These are phyloP conservation scores for Chlamydomonas applanata DNA, from an alignment of 139 green algal species.

Conservation along the genomic window DNA sequence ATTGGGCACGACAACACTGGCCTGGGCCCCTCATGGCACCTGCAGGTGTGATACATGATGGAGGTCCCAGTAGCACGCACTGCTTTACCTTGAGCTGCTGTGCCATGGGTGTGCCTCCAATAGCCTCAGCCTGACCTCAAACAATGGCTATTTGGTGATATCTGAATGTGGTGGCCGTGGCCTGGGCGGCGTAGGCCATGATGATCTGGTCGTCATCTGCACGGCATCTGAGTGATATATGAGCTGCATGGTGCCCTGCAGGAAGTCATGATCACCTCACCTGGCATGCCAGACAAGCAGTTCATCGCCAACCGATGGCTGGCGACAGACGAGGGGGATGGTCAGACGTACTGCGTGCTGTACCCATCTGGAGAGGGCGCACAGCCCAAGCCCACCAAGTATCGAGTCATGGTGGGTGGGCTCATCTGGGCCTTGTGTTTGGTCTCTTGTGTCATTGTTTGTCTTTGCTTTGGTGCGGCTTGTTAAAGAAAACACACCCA, in stretches of 20 bases:
- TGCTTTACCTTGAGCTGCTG: too few species aligned
- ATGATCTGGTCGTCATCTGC: background rate
- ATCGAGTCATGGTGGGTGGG: slow-evolving; percentile 29
- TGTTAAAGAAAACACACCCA: too few species aligned
- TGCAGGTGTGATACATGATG: too few species aligned
- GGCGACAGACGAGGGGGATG: slow-evolving; percentile 38
- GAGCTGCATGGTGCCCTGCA: slow-evolving; percentile 8
- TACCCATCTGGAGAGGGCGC: slow-evolving; percentile 22
- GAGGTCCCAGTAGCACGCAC: too few species aligned
- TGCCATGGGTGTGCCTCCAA: too few species aligned
- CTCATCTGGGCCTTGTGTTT: background rate
- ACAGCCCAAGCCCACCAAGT: slow-evolving; percentile 34
- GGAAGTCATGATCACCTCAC: slow-evolving; percentile 38
- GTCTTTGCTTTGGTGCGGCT: background rate
- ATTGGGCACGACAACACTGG: slow-evolving; percentile 55
- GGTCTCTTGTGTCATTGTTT: background rate
- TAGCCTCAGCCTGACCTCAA: too few species aligned
- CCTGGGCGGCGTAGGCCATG: background rate
- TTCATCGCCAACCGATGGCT: slow-evolving; percentile 55
- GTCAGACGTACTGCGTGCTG: slow-evolving; percentile 35
- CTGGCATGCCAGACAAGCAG: slow-evolving; percentile 36
- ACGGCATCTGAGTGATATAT: background rate
- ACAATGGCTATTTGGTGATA: background rate
- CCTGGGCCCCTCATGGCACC: slow-evolving; percentile 39
- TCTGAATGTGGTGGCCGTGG: background rate